Percentiles rank a stretch among this genome's conserved stretches.
These are phyloP conservation scores for Raffaelea ambrosiae DNA, from an alignment of 2,329 filamentous ascomycete species.

Conservation along the genomic window DNA sequence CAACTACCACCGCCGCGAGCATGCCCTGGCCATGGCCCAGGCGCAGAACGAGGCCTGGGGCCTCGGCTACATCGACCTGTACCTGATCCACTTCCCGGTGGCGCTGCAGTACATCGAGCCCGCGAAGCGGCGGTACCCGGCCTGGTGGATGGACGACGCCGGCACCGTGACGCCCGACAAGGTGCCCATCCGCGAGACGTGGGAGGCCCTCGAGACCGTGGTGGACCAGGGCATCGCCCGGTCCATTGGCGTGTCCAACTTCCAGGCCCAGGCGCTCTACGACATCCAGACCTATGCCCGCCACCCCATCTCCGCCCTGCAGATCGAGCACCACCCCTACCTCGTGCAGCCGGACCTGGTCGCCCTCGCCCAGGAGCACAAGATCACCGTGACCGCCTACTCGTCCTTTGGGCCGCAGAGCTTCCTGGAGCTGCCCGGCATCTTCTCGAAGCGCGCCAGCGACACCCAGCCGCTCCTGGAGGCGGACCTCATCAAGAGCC, in stretches of 20 bases:
- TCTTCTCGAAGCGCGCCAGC: constrained; percentile 1
- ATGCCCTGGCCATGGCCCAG: constrained; percentile 52
- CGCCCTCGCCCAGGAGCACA: constrained; percentile 58
- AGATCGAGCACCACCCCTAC: constrained; percentile 89
- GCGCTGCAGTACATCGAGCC: constrained; percentile 34
- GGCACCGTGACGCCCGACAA: neutral
- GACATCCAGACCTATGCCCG: constrained; percentile 72
- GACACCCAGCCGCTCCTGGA: neutral
- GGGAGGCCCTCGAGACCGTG: constrained; percentile 69
- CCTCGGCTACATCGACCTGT: constrained; percentile 60
- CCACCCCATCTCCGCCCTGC: constrained; percentile 65
- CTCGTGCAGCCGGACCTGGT: constrained; percentile 67
- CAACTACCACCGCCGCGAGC: constrained; percentile 53
- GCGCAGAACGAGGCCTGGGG: constrained; percentile 53
- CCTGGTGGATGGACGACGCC: neutral
- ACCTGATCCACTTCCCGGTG: constrained; percentile 57
- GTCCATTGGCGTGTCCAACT: constrained; percentile 77
- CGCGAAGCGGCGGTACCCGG: constrained; percentile 26
- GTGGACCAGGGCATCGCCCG: constrained; percentile 60
- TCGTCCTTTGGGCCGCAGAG: constrained; percentile 64
- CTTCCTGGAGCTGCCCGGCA: constrained; percentile 3
- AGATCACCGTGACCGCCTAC: constrained; percentile 72
- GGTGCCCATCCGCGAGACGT: constrained; percentile 62
- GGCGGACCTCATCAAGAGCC: constrained; percentile 39
- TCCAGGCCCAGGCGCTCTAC: constrained; percentile 68